Conservation (phyloP, 176 grass and related monocot species). For the Saccharum officinarum region DNA sequence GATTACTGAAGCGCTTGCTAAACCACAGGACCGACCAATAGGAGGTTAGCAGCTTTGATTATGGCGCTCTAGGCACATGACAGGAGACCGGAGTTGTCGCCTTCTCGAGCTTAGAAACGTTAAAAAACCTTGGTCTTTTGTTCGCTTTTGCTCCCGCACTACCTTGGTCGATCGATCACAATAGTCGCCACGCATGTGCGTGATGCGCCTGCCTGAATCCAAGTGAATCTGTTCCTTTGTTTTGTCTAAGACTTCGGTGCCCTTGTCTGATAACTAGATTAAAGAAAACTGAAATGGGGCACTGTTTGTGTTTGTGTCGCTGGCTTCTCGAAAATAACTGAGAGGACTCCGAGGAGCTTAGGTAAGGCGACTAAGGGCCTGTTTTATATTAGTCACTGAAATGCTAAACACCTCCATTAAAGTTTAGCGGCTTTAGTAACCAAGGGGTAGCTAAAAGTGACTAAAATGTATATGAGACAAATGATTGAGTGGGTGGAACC, state of each 20-base stretch:
- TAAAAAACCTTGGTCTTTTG: constrained; percentile 56
- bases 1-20: constrained; percentile 12
- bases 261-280: constrained; percentile 29
- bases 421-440: too few species aligned
- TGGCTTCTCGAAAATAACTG: constrained; percentile 37
- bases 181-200: constrained; percentile 37
- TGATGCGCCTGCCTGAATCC: constrained; percentile 33
- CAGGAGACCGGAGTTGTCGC: constrained; percentile 53
- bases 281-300: not conserved
- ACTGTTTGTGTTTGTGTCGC: not conserved
- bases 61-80: constrained; percentile 46
- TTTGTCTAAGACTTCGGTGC: constrained; percentile 8
- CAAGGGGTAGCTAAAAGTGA: too few species aligned
- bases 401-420: too few species aligned
- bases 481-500: too few species aligned
- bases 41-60: constrained; percentile 49
- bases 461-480: too few species aligned
- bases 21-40: constrained; percentile 35
- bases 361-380: not conserved
- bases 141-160: constrained; percentile 22
- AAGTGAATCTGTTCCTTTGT: constrained; percentile 18
- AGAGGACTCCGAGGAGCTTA: constrained; percentile 3
- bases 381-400: too few species aligned
- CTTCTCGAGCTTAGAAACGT: constrained; percentile 60
- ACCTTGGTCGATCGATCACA: constrained; percentile 31